Base-by-base conservation (phyloP, 163 green algal species). In the Chlorella variabilis region DNA sequence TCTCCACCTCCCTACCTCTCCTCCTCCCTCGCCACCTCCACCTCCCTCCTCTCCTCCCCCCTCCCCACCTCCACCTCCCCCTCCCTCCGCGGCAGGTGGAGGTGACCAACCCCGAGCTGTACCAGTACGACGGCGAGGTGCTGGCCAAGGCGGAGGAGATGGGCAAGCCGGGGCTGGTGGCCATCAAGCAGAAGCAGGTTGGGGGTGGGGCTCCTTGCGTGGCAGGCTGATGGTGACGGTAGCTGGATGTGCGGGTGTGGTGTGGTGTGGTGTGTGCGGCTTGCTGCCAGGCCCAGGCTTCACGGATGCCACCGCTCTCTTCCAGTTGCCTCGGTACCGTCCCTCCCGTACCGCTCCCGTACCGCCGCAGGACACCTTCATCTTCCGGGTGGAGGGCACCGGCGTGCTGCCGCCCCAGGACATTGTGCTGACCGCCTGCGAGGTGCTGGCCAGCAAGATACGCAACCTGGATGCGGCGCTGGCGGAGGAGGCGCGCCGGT, bases 301-400 rank as follows among this genome's bases (percentile, higher is more conserved):
- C 45, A 54, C 45, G 45, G 11, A 54, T 54, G 45, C 15, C 45
- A 54, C 45, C 11, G 11, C 45, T 15, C 15, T 54, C 11, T 23
- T 54, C 15, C 11, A 23, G 15, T 54, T 62, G 54, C 54, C 20
- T 62, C 34, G 20, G 56, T 21, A 20, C 7, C 49, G 15, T 27
- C 3, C 25, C 56, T n/a, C 27, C 27, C 38, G 25, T n/a, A n/a
- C n/a, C n/a, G n/a, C n/a, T n/a, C n/a, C n/a, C n/a, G n/a, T n/a
- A n/a, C n/a, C n/a, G n/a, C n/a, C 45, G 69, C 85, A 95, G 89
- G 94, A 99, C 83, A 85, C 88, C 29, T 99, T 98, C 80, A 90
- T 98, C 41, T 99, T 99, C 89, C 93, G 84, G 33, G 90, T 99
- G 68, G 97, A 99, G 90, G 89, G 91, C 56, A 99, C 96, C n/a